Conservation (phyloP, 164 flowering plant species). For the Dillenia suffruticosa region DNA sequence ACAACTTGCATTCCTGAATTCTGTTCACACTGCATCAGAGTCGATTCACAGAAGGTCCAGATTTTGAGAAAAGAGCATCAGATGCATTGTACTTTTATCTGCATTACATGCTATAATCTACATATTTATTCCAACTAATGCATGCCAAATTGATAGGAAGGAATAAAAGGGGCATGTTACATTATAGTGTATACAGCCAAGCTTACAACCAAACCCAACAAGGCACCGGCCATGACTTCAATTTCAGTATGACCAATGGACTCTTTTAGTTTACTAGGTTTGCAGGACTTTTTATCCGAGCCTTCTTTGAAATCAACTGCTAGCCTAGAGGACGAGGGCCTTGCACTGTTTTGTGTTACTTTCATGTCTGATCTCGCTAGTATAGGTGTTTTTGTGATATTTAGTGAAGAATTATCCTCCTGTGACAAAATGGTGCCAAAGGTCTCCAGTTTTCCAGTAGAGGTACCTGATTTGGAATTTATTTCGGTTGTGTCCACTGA, state of each 20-base stretch:
- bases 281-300: not conserved
- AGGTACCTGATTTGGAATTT: conserved; percentile 16
- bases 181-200: conserved; percentile 32
- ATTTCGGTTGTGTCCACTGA: conserved; percentile 11
- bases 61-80: too few relatives aligned
- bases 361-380: conserved; percentile 9
- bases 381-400: conserved; percentile 7
- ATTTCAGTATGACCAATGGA: conserved; percentile 73
- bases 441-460: conserved; percentile 17
- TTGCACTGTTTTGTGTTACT: conserved; percentile 1
- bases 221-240: conserved; percentile 78
- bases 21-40: too few relatives aligned
- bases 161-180: conserved; percentile 5
- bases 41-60: too few relatives aligned
- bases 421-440: conserved; percentile 14
- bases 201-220: conserved; percentile 63
- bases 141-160: not conserved
- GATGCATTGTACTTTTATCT: too few relatives aligned
- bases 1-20: too few relatives aligned
- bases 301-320: conserved; percentile 10
- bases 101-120: too few relatives aligned
- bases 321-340: not conserved
- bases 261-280: conserved; percentile 44
- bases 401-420: conserved; percentile 14
- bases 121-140: too few relatives aligned